phyloP scores from a whole-genome alignment of 2,329 filamentous ascomycete species.

The Penicillium sp. region DNA sequence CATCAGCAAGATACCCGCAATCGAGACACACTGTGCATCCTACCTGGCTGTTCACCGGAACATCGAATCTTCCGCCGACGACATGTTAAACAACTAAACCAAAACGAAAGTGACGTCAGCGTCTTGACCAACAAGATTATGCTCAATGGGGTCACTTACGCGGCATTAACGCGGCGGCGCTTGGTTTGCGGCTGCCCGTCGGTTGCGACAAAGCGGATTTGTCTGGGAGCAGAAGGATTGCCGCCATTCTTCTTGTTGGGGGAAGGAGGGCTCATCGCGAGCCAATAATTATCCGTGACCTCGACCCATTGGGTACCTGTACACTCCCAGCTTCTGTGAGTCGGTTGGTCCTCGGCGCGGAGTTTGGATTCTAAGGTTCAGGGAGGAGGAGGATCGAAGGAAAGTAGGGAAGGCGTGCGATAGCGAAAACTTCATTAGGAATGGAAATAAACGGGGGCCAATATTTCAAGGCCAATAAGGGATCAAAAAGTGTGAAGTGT shows the following conservation, averaged over 20 bases:
- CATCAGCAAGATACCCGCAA: conserved; percentile 5
- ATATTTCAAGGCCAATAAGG: background rate
- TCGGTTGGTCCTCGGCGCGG: conserved; percentile 1
- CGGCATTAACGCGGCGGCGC: conserved; percentile 73
- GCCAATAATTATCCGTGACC: conserved; percentile 34
- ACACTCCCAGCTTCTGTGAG: background rate
- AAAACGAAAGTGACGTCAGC: conserved; percentile 10
- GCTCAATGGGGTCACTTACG: conserved; percentile 50
- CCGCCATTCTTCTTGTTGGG: conserved; percentile 36
- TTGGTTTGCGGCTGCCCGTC: conserved; percentile 79
- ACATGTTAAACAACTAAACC: conserved; percentile 65
- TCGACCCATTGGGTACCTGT: conserved; percentile 32
- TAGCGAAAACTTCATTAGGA: conserved; percentile 19
- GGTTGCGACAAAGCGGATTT: conserved; percentile 76
- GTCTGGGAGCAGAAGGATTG: conserved; percentile 33
- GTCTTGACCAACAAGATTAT: background rate
- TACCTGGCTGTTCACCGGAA: conserved; percentile 66
- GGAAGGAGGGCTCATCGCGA: conserved; percentile 42
- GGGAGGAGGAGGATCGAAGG: conserved; percentile 2
- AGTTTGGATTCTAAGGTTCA: background rate
- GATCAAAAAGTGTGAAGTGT: background rate
- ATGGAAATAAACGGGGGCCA: background rate
- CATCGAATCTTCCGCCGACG: conserved; percentile 74
- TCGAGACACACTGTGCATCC: conserved; percentile 4
- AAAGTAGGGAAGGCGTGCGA: conserved; percentile 15